Percentiles rank a stretch among this genome's conserved stretches.
phyloP scores from a whole-genome alignment of 805 yeast species.

The Sugiyamaella qingdaonensis region DNA sequence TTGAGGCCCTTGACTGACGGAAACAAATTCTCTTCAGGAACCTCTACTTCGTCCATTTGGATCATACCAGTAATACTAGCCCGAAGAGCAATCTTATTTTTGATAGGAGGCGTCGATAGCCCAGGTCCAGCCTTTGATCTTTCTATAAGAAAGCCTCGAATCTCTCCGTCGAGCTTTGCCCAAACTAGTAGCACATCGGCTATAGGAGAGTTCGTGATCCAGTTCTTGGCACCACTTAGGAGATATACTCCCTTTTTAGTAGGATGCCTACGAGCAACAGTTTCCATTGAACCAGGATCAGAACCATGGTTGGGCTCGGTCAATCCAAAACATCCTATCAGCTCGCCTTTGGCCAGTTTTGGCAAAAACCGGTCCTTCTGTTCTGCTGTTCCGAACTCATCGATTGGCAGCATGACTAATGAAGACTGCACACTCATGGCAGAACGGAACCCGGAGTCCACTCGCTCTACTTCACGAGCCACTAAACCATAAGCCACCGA shows the following conservation, averaged over 20 bases:
- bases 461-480: slow-evolving; percentile 43
- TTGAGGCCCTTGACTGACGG: slow-evolving; percentile 37
- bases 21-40: slow-evolving; percentile 40
- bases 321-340: slow-evolving; percentile 59
- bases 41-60: slow-evolving; percentile 41
- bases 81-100: slow-evolving; percentile 37
- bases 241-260: slow-evolving; percentile 39
- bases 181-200: slow-evolving; percentile 41
- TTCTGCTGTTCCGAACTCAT: slow-evolving; percentile 38
- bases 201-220: slow-evolving; percentile 47
- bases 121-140: slow-evolving; percentile 30
- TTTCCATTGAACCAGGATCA: slow-evolving; percentile 56
- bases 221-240: slow-evolving; percentile 39
- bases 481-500: slow-evolving; percentile 41
- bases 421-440: slow-evolving; percentile 45
- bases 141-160: slow-evolving; percentile 42
- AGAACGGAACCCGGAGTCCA: slow-evolving; percentile 42
- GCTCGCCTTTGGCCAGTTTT: slow-evolving; percentile 38
- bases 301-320: slow-evolving; percentile 65
- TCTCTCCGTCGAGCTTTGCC: slow-evolving; percentile 42
- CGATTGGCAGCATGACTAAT: slow-evolving; percentile 41
- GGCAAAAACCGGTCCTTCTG: slow-evolving; percentile 40
- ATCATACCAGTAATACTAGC: slow-evolving; percentile 44
- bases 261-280: slow-evolving; percentile 44
- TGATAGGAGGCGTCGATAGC: slow-evolving; percentile 39